Evolutionary conservation across 2,329 filamentous ascomycete genomes (phyloP), one percentile per base, ranked within the genome.

Genomic region (Phialophora macrospora): DNA sequence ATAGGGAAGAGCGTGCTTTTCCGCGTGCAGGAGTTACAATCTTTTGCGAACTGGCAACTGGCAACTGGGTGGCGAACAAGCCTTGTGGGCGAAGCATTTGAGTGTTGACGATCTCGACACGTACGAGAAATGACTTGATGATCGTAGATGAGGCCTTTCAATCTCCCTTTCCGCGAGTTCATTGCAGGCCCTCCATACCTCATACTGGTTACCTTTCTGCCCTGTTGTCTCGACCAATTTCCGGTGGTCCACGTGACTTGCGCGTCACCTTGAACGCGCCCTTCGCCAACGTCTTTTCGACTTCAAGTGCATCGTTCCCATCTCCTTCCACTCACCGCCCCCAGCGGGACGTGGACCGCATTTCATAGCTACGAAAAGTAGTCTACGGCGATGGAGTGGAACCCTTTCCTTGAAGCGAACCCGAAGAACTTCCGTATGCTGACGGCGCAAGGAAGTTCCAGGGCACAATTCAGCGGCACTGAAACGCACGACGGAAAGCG

Each of bases 351-450:
- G 17, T 7, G 12, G 2, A 7, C 5, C 1, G 17, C 14, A 4
- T 4, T n/a, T 44, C 38, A 8, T n/a, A n/a, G 38, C 48, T n/a
- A 26, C 48, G 4, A 6, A 55, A 9, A 38, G n/a, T 20, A 24
- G 24, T 30, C 55, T 20, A 24, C n/a, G 17, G 22, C 34, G 17
- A 57, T 44, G 32, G 34, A 44, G 34, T 61, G 46, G 58, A 54
- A 30, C n/a, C 17, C 17, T 11, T 11, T 28, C 26, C 28, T 34
- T 62, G 51, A 62, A 62, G 51, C 60, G 60, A 17, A 62, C 60
- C 4, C 60, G n/a, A 41, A 52, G 55, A 65, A 63, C 28, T 71
- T 24, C 12, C 12, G 22, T 17, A 34, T 34, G 57, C 7, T n/a
- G n/a, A 9, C 22, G n/a, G 11, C n/a, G 24, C 41, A 41, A 60